Evolutionary conservation across 257 asterid species (phyloP).

Genomic region (Asclepias syriaca): DNA sequence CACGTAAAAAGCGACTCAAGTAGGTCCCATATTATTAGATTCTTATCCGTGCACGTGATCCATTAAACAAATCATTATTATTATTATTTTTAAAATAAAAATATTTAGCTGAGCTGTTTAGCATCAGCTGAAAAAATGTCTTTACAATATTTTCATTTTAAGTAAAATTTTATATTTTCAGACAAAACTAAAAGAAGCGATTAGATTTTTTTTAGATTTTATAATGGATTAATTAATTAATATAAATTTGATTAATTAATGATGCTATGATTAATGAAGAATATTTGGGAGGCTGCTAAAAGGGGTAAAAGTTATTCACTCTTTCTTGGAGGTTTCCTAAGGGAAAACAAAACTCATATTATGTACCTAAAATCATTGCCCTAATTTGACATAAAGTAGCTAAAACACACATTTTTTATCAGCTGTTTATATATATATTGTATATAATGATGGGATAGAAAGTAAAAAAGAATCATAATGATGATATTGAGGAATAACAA

Average conservation of each 20-base stretch:
- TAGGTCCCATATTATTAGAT: background rate
- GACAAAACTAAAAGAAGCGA: no score
- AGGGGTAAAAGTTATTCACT: background rate
- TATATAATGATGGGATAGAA: background rate
- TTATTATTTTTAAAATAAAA: no score
- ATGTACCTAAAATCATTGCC: background rate
- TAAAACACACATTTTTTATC: background rate
- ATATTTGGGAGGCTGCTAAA: background rate
- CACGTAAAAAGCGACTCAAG: background rate
- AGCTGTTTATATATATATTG: no score
- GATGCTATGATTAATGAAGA: background rate
- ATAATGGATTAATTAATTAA: no score
- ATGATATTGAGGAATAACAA: background rate
- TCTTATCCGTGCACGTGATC: background rate
- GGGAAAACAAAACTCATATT: background rate
- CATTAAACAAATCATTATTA: background rate
- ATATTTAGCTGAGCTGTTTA: background rate
- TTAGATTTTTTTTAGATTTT: no score
- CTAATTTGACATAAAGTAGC: background rate
- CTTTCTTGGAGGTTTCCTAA: conserved; percentile 3
- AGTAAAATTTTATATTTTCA: no score
- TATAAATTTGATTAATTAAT: background rate
- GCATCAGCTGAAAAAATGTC: background rate
- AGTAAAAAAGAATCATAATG: background rate
- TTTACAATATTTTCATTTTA: no score